Conservation (phyloP, 129 eudicot species). For the Rutidosis leptorrhynchoides region DNA sequence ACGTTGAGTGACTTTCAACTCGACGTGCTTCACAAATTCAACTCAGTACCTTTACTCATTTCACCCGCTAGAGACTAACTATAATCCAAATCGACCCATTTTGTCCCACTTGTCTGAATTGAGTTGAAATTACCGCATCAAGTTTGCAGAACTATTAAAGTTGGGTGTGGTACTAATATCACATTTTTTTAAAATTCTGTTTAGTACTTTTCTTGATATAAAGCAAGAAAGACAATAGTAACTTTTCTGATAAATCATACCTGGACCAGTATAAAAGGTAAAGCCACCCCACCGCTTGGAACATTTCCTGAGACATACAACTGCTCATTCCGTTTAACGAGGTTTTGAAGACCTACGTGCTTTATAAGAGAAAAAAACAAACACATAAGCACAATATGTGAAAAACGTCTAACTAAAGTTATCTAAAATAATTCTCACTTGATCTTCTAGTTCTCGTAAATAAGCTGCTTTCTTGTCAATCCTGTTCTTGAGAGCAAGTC, state of each 20-base stretch:
- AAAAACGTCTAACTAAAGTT: background rate
- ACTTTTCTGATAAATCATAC: slow-evolving; percentile 32
- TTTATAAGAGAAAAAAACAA: slow-evolving; percentile 30
- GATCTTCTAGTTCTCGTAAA: slow-evolving; percentile 74
- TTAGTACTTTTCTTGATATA: background rate
- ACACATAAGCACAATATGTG: background rate
- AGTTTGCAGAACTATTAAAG: background rate
- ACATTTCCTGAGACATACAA: slow-evolving; percentile 60
- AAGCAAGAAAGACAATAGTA: slow-evolving; percentile 14
- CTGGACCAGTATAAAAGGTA: slow-evolving; percentile 90
- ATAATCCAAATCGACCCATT: background rate
- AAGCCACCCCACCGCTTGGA: slow-evolving; percentile 82
- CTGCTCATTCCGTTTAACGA: slow-evolving; percentile 67
- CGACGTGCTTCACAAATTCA: background rate
- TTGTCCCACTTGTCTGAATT: background rate
- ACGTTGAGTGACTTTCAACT: background rate
- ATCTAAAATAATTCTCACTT: slow-evolving; percentile 45
- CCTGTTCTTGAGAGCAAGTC: slow-evolving; percentile 52
- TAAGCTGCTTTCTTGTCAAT: slow-evolving; percentile 75
- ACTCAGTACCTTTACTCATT: background rate
- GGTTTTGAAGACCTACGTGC: slow-evolving; percentile 67
- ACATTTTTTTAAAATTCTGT: background rate
- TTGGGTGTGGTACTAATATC: background rate
- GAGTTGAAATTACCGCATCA: background rate
- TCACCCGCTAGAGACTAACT: background rate